Conservation (phyloP, 805 yeast genomes). For the Nakazawaea ernobii region DNA sequence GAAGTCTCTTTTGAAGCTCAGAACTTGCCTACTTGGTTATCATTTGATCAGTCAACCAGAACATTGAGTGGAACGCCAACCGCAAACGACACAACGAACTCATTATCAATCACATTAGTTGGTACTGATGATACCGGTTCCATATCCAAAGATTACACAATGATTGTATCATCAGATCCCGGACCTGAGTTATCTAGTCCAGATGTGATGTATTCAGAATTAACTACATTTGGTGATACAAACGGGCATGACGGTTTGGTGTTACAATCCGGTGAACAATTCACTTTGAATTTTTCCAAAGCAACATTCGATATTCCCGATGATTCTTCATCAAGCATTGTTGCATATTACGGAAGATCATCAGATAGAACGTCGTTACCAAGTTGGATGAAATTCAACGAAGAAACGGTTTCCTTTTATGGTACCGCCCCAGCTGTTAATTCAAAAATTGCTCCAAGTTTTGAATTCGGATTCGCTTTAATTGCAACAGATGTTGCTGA, state of each 20-base stretch:
- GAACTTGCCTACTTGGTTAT: slow-evolving; percentile 72
- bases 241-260: slow-evolving; percentile 75
- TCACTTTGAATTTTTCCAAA: slow-evolving; percentile 58
- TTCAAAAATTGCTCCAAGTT: slow-evolving; percentile 84
- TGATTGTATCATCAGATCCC: slow-evolving; percentile 53
- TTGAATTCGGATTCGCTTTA: slow-evolving; percentile 59
- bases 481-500: slow-evolving; percentile 79
- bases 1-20: slow-evolving; percentile 49
- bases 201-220: slow-evolving; percentile 42
- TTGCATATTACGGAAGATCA: slow-evolving; percentile 77
- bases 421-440: slow-evolving; percentile 89
- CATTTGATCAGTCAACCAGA: slow-evolving; percentile 56
- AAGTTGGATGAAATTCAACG: slow-evolving; percentile 76
- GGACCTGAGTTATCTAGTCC: slow-evolving; percentile 45
- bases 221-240: slow-evolving; percentile 64
- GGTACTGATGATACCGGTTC: slow-evolving; percentile 63
- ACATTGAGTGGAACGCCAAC: slow-evolving; percentile 67
- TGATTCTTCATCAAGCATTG: slow-evolving; percentile 41
- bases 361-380: slow-evolving; percentile 84
- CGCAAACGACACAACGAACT: slow-evolving; percentile 35
- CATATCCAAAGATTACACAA: slow-evolving; percentile 42
- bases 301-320: slow-evolving; percentile 47
- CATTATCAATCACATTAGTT: slow-evolving; percentile 43
- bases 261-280: slow-evolving; percentile 60
- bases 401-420: slow-evolving; percentile 55